Conservation (phyloP, 2,329 filamentous ascomycete genomes). For the Endothia cerciana region DNA sequence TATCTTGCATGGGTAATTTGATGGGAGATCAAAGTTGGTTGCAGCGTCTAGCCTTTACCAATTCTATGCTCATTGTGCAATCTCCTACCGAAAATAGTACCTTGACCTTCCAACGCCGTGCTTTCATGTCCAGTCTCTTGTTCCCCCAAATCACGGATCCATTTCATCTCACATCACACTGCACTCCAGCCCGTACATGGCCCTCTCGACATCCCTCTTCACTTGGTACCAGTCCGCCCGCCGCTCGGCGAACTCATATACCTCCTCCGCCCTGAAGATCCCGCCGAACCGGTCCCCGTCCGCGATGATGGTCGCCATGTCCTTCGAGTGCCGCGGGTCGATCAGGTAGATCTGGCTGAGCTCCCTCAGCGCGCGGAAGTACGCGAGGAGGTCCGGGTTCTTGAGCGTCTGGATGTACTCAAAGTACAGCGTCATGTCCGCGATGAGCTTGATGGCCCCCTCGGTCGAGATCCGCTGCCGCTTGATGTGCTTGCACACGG, state of each 20-base stretch:
- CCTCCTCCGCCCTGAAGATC: slow-evolving; percentile 93
- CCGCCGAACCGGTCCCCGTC: slow-evolving; percentile 88
- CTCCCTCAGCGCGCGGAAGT: slow-evolving; percentile 90
- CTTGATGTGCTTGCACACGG: slow-evolving; percentile 96
- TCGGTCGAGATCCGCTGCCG: slow-evolving; percentile 89
- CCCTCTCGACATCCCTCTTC: slow-evolving; percentile 84
- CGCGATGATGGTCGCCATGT: slow-evolving; percentile 93
- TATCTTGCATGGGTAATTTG: too few relatives aligned
- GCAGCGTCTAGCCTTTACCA: not conserved
- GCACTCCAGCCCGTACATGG: slow-evolving; percentile 97
- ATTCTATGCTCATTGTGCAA: not conserved
- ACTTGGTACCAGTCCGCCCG: slow-evolving; percentile 95
- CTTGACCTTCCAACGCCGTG: not conserved
- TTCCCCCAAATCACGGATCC: too few relatives aligned
- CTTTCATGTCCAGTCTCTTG: not conserved
- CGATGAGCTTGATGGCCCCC: slow-evolving; percentile 89
- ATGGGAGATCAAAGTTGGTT: not conserved
- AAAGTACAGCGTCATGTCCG: slow-evolving; percentile 94
- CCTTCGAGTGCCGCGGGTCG: slow-evolving; percentile 82
- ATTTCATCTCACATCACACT: slow-evolving; percentile 68
- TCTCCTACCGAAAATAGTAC: not conserved
- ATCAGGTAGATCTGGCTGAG: slow-evolving; percentile 96
- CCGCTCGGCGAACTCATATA: slow-evolving; percentile 94
- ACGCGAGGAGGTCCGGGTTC: slow-evolving; percentile 83
- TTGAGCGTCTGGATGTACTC: slow-evolving; percentile 79